phyloP scores from a whole-genome alignment of 1,284 basidiomycete genomes.

The Tremellales sp. region DNA sequence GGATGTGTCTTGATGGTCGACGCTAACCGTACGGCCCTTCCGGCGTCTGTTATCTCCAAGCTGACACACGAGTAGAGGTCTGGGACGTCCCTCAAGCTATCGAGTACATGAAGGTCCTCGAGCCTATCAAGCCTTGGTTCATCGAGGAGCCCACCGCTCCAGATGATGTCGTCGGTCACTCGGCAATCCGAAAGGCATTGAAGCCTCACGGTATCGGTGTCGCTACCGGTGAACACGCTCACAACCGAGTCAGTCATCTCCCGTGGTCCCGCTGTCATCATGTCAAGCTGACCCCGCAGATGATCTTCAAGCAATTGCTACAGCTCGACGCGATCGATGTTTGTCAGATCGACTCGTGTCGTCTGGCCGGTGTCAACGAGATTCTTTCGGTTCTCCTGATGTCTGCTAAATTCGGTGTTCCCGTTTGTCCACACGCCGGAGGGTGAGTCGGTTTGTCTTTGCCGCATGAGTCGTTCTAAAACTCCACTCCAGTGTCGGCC shows the following conservation, averaged over 20 bases:
- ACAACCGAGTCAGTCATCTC: conserved; percentile 64
- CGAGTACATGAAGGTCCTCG: conserved; percentile 78
- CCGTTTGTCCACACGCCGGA: conserved; percentile 91
- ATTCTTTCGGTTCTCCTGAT: conserved; percentile 88
- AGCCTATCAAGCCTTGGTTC: conserved; percentile 90
- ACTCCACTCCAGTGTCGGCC: conserved; percentile 61
- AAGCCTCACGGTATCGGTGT: conserved; percentile 84
- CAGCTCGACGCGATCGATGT: conserved; percentile 92
- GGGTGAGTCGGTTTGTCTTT: conserved; percentile 36
- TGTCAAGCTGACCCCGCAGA: conserved; percentile 41
- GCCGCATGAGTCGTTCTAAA: neutral
- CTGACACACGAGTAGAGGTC: conserved; percentile 52
- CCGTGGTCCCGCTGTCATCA: too few species aligned
- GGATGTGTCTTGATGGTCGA: conserved; percentile 95
- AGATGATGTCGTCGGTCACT: conserved; percentile 66
- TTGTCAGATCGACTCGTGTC: conserved; percentile 92
- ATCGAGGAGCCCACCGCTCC: conserved; percentile 94
- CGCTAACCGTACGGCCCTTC: conserved; percentile 65
- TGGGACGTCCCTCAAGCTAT: conserved; percentile 93
- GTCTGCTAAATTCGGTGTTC: conserved; percentile 79
- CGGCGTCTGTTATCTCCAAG: neutral
- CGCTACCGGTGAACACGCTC: conserved; percentile 92
- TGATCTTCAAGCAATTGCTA: conserved; percentile 95
- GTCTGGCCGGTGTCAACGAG: conserved; percentile 88
- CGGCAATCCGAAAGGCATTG: conserved; percentile 56